Conservation (phyloP, 768 basidiomycete genomes). For the Kwoniella botswanensis region DNA sequence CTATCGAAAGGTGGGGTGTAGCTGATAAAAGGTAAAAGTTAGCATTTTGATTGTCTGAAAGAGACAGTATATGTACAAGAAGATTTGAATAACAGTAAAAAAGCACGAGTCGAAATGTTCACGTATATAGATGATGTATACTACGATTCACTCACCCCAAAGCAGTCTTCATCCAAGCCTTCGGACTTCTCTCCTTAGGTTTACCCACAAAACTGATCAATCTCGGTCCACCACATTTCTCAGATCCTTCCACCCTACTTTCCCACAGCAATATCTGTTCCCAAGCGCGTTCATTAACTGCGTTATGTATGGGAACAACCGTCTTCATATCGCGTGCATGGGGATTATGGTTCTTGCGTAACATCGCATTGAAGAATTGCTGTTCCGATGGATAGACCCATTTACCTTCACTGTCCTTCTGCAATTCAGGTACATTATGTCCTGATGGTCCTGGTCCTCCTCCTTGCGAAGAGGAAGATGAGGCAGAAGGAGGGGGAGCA, state of each 20-base stretch:
- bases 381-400: constrained; percentile 99
- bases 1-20: constrained; percentile 94
- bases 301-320: constrained; percentile 97
- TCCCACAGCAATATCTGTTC: constrained; percentile 82
- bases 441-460: background rate
- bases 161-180: constrained; percentile 78
- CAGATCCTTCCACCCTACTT: constrained; percentile 71
- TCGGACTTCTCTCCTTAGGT: constrained; percentile 77
- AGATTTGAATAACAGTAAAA: background rate
- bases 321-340: constrained; percentile 87
- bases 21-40: constrained; percentile 60
- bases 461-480: constrained; percentile 25
- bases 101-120: background rate
- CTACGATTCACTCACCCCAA: constrained; percentile 70
- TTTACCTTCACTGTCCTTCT: constrained; percentile 60
- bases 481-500: constrained; percentile 25
- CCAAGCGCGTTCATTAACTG: constrained; percentile 96
- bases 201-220: constrained; percentile 74
- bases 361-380: constrained; percentile 98
- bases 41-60: background rate
- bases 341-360: constrained; percentile 87
- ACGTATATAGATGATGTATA: no score
- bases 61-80: background rate
- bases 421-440: constrained; percentile 7
- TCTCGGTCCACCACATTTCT: constrained; percentile 64